Base-by-base conservation (phyloP, 495 filamentous ascomycete genomes). In the Rhypophila decipiens region DNA sequence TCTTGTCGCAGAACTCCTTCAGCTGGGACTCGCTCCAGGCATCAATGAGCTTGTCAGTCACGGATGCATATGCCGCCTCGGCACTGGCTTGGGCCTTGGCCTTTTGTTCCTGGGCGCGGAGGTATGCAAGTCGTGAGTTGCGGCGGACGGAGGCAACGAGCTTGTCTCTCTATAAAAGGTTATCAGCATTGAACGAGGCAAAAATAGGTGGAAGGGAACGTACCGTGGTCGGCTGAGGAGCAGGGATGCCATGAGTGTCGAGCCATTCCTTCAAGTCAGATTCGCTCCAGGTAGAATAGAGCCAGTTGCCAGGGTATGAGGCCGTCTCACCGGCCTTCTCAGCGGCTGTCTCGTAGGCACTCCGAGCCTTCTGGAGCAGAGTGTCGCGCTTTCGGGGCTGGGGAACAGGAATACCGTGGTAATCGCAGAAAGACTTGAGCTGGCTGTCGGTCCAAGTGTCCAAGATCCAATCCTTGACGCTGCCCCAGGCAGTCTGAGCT, bases 241-340 rank as follows among this genome's bases (percentile, higher is more conserved):
- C 84, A n/a, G 88, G 84, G 62, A 88, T 82, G 48, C 93, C 93
- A 57, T 87, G 82, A 55, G 86, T 84, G 62, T 96, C 91, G 9
- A 96, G 82, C 85, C 87, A 98, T 54, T 84, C 77, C 66, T 75
- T 75, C 34, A 75, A 51, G 44, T 78, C 69, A 27, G 66, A 70
- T 29, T 69, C 38, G 19, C 38, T 37, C 93, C 93, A 98, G 29
- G 84, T 73, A 49, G 80, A 80, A 57, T 96, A 98, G 24, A 97
- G 70, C 93, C 93, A 98, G 66, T 95, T 83, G n/a, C 93, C 93
- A 33, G 93, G 93, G 55, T 98, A 98, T 9, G 77, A 61, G 31
- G 78, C 70, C 1, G 87, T 85, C 66, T 96, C 86, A 51, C 87
- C 87, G 34, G 77, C 73, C 69, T 95, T 96, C 60, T 89, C 80